phyloP scores from a whole-genome alignment of 1,139 yeast genomes.

The Nadsonia starkeyi-henricii region DNA sequence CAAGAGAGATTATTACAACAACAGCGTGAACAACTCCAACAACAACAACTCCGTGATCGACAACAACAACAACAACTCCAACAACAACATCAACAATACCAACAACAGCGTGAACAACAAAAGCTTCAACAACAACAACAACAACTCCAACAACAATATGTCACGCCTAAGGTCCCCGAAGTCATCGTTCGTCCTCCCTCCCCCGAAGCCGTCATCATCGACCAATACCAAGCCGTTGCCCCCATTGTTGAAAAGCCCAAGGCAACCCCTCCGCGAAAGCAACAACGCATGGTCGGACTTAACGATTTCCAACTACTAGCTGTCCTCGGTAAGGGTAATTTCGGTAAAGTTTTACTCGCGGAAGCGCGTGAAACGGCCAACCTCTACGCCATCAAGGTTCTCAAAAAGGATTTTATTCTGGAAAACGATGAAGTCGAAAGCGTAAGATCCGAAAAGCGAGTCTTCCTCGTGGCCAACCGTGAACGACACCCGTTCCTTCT shows the following conservation, averaged over 20 bases:
- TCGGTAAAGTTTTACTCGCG: slow-evolving; percentile 95
- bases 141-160: slow-evolving; percentile 4
- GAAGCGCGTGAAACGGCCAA: slow-evolving; percentile 62
- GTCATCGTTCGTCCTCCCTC: slow-evolving; percentile 6
- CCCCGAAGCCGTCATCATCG: neutral
- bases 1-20: slow-evolving; percentile 3
- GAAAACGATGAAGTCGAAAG: slow-evolving; percentile 95
- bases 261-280: slow-evolving; percentile 8
- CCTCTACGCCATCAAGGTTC: slow-evolving; percentile 86
- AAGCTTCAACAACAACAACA: neutral
- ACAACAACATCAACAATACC: slow-evolving; percentile 1
- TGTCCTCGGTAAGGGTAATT: slow-evolving; percentile 92
- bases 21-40: neutral
- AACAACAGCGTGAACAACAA: neutral
- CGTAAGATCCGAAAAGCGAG: slow-evolving; percentile 85
- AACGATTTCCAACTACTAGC: slow-evolving; percentile 92
- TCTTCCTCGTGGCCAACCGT: slow-evolving; percentile 76
- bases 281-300: slow-evolving; percentile 61
- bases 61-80: slow-evolving; percentile 9
- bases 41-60: neutral
- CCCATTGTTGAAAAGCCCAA: neutral
- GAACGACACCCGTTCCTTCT: slow-evolving; percentile 88
- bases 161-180: slow-evolving; percentile 9
- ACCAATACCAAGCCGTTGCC: neutral
- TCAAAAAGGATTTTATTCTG: slow-evolving; percentile 87